Conservation (phyloP, 2,329 filamentous ascomycete species). For the Neodidymelliopsis sp. region DNA sequence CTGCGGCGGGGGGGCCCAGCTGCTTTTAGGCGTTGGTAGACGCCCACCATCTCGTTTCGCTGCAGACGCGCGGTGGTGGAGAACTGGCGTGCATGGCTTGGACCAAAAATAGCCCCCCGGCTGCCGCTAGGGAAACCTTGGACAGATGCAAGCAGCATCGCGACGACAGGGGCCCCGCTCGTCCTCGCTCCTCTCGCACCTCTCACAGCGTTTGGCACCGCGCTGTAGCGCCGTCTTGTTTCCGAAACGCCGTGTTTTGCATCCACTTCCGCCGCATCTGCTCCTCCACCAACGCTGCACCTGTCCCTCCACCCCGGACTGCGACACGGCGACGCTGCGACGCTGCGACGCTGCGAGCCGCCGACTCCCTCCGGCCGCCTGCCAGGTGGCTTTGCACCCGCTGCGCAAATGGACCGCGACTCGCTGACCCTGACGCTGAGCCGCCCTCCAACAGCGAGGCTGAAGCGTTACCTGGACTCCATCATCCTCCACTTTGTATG, state of each 20-base stretch:
- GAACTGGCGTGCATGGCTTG: too few species aligned
- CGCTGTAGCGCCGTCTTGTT: conserved; percentile 15
- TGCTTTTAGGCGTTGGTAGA: conserved; percentile 13
- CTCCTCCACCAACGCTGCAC: conserved; percentile 16
- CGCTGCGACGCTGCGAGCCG: too few species aligned
- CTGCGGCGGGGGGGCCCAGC: conserved; percentile 13
- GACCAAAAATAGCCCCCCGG: too few species aligned
- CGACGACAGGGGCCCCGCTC: too few species aligned
- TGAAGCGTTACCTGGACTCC: conserved; percentile 52
- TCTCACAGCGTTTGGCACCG: too few species aligned
- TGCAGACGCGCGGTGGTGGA: conserved; percentile 13
- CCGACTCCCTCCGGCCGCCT: conserved; percentile 17
- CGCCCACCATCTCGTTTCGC: conserved; percentile 14
- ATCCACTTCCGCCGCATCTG: conserved; percentile 10
- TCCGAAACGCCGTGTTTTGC: conserved; percentile 11
- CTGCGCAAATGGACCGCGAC: conserved; percentile 4
- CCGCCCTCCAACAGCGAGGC: conserved; percentile 21
- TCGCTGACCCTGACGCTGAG: too few species aligned
- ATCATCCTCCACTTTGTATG: conserved; percentile 82
- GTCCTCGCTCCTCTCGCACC: too few species aligned
- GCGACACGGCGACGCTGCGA: too few species aligned
- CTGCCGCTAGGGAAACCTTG: conserved; percentile 11
- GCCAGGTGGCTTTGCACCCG: conserved; percentile 7
- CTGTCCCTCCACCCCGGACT: conserved; percentile 6
- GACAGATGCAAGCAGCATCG: too few species aligned